Conservation (phyloP, 2,329 filamentous ascomycete species). For the Magnaporthiopsis rhizophila region DNA sequence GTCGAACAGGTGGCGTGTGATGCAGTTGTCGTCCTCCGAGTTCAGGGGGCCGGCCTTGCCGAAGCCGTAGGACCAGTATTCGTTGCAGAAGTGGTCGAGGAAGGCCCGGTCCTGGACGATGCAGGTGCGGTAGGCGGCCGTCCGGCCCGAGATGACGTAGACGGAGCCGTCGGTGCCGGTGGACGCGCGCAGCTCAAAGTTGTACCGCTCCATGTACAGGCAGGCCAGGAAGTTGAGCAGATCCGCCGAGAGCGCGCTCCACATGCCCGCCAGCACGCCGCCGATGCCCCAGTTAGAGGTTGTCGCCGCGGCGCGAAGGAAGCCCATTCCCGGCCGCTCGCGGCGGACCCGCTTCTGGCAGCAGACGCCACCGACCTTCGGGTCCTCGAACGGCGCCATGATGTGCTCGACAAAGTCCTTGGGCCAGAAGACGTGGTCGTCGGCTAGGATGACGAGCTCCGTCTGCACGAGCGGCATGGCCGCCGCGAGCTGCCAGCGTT, state of each 20-base stretch:
- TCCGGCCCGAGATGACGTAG: constrained; percentile 50
- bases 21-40: constrained; percentile 54
- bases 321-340: constrained; percentile 11
- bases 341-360: constrained; percentile 47
- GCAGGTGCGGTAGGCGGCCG: constrained; percentile 38
- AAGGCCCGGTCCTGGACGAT: constrained; percentile 40
- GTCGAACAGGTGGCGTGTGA: constrained; percentile 44
- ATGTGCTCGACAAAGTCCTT: constrained; percentile 30
- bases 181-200: constrained; percentile 50
- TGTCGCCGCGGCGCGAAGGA: not conserved
- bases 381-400: constrained; percentile 36
- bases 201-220: constrained; percentile 53
- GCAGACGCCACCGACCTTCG: constrained; percentile 43
- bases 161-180: constrained; percentile 46
- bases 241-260: constrained; percentile 12
- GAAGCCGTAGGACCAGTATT: constrained; percentile 39
- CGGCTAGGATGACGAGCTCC: constrained; percentile 34
- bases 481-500: constrained; percentile 37
- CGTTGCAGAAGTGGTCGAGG: constrained; percentile 34
- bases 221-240: constrained; percentile 49
- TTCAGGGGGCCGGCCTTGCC: constrained; percentile 34
- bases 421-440: constrained; percentile 47
- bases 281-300: too few relatives aligned
- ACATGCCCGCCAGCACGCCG: constrained; percentile 14
- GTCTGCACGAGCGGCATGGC: constrained; percentile 31